phyloP scores from a whole-genome alignment of 2,329 filamentous ascomycete genomes.

The Pseudocercospora fuligena region DNA sequence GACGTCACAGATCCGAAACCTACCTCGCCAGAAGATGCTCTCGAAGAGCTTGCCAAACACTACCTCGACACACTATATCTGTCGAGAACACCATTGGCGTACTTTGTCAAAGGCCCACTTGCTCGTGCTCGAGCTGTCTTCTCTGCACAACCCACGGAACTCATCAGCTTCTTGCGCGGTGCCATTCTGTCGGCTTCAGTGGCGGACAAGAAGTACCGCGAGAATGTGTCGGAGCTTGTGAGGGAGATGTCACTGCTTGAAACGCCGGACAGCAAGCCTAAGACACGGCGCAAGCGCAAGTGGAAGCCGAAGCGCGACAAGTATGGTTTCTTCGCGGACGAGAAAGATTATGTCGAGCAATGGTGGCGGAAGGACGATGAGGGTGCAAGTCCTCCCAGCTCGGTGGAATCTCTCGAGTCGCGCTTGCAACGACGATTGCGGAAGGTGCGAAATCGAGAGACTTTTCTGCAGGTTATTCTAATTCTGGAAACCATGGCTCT shows the following conservation, averaged over 20 bases:
- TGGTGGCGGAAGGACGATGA: slow-evolving; percentile 72
- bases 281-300: slow-evolving; percentile 59
- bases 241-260: slow-evolving; percentile 53
- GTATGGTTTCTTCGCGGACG: slow-evolving; percentile 69
- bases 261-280: slow-evolving; percentile 32
- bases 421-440: slow-evolving; percentile 67
- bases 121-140: slow-evolving; percentile 75
- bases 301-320: slow-evolving; percentile 68
- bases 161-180: slow-evolving; percentile 69
- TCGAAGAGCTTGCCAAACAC: slow-evolving; percentile 41
- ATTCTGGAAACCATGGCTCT: slow-evolving; percentile 77
- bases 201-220: slow-evolving; percentile 80
- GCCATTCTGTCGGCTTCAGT: slow-evolving; percentile 50
- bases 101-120: slow-evolving; percentile 81
- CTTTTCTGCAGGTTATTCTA: slow-evolving; percentile 78
- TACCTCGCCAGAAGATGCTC: slow-evolving; percentile 20
- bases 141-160: slow-evolving; percentile 64
- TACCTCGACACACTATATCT: slow-evolving; percentile 54
- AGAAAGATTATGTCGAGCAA: slow-evolving; percentile 66
- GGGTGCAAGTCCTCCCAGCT: slow-evolving; percentile 28
- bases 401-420: slow-evolving; percentile 50
- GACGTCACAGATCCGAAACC: neutral
- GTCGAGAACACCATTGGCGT: slow-evolving; percentile 73
- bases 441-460: slow-evolving; percentile 73
- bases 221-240: slow-evolving; percentile 68